Evolutionary conservation across 257 asterid genomes (phyloP).

Genomic region (Ehretia macrophylla): DNA sequence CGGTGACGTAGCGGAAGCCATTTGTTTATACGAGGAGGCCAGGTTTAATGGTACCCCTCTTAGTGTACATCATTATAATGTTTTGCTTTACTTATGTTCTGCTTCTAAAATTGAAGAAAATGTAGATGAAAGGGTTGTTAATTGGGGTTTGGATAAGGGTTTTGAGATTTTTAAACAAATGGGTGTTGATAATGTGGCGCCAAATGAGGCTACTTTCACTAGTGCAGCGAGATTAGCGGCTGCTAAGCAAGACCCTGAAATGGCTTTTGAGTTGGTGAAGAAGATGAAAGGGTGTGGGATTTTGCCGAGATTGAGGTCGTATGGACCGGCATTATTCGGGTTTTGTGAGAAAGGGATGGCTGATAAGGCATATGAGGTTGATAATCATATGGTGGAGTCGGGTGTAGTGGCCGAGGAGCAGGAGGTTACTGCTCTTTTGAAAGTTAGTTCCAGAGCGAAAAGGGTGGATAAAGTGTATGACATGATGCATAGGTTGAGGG

Average conservation of each 20-base stretch:
- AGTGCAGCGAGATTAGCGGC: conserved; percentile 90
- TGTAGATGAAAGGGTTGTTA: conserved; percentile 24
- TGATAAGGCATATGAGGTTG: conserved; percentile 77
- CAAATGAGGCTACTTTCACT: conserved; percentile 89
- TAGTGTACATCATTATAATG: conserved; percentile 63
- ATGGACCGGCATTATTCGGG: conserved; percentile 84
- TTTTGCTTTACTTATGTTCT: conserved; percentile 71
- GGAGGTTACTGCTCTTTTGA: conserved; percentile 75
- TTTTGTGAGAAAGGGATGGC: conserved; percentile 66
- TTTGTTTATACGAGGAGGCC: conserved; percentile 76
- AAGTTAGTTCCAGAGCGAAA: conserved; percentile 50
- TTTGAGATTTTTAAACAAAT: conserved; percentile 73
- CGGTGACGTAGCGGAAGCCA: conserved; percentile 58
- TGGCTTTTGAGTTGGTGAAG: conserved; percentile 80
- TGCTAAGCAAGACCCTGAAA: conserved; percentile 66
- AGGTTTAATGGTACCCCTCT: conserved; percentile 42
- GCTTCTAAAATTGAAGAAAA: conserved; percentile 16
- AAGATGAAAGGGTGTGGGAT: conserved; percentile 64
- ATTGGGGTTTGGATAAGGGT: conserved; percentile 52
- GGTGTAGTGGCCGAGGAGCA: conserved; percentile 73
- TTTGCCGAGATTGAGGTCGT: conserved; percentile 77
- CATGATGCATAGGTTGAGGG: conserved; percentile 83
- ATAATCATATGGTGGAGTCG: conserved; percentile 69
- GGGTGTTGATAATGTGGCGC: conserved; percentile 55
- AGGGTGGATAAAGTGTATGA: conserved; percentile 76